Evolutionary conservation across 345 rosid species (phyloP).

Genomic region (Populus ilicifolia): DNA sequence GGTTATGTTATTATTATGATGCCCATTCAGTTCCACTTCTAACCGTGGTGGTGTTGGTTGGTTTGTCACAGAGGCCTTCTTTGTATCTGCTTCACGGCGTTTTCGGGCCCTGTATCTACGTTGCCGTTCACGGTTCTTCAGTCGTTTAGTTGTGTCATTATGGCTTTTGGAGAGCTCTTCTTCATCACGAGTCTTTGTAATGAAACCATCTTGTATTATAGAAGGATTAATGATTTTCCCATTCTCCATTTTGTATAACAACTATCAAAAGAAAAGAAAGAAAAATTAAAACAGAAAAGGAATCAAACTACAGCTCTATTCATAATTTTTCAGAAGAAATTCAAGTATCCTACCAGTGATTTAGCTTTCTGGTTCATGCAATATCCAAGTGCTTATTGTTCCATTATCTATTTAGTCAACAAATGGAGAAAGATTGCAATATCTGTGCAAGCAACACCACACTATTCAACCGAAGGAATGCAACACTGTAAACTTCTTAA

Average conservation of each 20-base stretch:
- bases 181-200: constrained; percentile 25
- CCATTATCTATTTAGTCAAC: not conserved
- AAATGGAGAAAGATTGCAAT: not conserved
- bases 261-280: not conserved
- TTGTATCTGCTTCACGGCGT: constrained; percentile 49
- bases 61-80: constrained; percentile 17
- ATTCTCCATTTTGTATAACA: constrained; percentile 28
- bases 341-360: not conserved
- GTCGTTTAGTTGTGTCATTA: constrained; percentile 47
- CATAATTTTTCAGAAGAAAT: not conserved
- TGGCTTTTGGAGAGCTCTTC: constrained; percentile 23
- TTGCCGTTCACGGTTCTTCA: constrained; percentile 77
- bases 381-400: constrained; percentile 1
- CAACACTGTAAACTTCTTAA: not conserved
- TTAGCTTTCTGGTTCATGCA: constrained; percentile 3
- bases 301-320: not conserved
- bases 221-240: constrained; percentile 30
- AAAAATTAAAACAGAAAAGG: not conserved
- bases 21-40: constrained; percentile 26
- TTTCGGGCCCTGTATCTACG: constrained; percentile 73
- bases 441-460: not conserved
- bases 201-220: constrained; percentile 17
- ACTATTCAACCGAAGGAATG: not conserved
- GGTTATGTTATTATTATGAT: constrained; percentile 19
- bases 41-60: constrained; percentile 18